A percentile compares a stretch with the other conserved stretches of the same genome.
Evolutionary conservation across 805 yeast species (phyloP).

Genomic region (Suhomyces faveliae): DNA sequence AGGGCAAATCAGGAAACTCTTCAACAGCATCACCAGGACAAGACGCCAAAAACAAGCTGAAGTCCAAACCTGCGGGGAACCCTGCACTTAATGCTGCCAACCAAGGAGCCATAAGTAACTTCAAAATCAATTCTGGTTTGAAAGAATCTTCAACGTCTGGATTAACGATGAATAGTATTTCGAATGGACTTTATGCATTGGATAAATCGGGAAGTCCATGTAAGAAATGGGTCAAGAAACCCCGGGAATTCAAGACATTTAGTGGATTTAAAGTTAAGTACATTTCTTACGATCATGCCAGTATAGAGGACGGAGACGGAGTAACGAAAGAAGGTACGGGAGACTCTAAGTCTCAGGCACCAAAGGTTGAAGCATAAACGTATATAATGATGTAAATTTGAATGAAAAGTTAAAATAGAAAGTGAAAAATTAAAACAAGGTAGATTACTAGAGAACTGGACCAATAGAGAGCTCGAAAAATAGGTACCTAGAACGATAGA

Average conservation of each 20-base stretch:
- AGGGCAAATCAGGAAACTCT: background rate
- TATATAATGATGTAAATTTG: background rate
- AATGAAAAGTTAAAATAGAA: background rate
- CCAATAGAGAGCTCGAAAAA: background rate
- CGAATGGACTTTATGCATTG: constrained; percentile 23
- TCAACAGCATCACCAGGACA: constrained; percentile 27
- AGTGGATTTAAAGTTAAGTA: constrained; percentile 40
- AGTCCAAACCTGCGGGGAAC: constrained; percentile 4
- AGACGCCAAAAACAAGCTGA: constrained; percentile 12
- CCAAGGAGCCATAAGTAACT: constrained; percentile 14
- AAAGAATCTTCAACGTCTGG: constrained; percentile 44
- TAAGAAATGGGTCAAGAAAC: constrained; percentile 34
- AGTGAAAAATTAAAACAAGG: background rate
- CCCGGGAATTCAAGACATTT: constrained; percentile 40
- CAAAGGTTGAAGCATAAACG: constrained; percentile 1
- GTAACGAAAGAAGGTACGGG: constrained; percentile 3
- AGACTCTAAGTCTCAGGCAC: background rate
- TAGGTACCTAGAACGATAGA: background rate
- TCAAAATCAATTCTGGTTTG: constrained; percentile 37
- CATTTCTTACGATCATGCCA: constrained; percentile 20
- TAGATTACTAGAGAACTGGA: background rate
- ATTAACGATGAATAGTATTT: constrained; percentile 34
- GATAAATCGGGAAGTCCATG: constrained; percentile 38
- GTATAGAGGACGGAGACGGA: constrained; percentile 15
- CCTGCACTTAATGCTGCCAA: constrained; percentile 6